Evolutionary conservation across 2,329 filamentous ascomycete genomes (phyloP), one percentile per base, ranked within the genome.

Genomic region (Trichoderma sp.): DNA sequence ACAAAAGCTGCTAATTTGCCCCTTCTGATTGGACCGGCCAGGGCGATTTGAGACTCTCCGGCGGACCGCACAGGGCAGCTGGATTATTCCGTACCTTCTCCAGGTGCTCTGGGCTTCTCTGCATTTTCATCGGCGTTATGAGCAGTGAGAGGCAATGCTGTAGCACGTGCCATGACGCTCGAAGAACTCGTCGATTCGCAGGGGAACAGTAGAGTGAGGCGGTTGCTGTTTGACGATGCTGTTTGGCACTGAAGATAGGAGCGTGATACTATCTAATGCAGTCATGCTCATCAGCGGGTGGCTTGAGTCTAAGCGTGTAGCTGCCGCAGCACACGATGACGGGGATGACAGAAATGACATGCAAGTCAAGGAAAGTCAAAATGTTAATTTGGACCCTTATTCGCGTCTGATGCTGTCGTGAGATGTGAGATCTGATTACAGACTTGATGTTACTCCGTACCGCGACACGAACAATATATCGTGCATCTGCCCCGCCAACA

Each of bases 31-130:
- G 56, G 56, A n/a, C 56, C 45, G 56, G 44, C 28, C 28, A 59
- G 56, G 56, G 56, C 10, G 56, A 30, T 59, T 59, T 59, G 44
- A 59, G 44, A 59, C 56, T 45, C 56, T 19, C 56, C 56, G 56
- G 26, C 44, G 44, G 56, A 34, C 55, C 56, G 12, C 44, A 39
- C 28, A 48, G 19, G 30, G 44, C 56, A 59, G 44, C 28, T 59
- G 34, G 39, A 44, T 45, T 30, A 15, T n/a, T 21, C 9, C n/a
- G 6, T 7, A 10, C 10, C 21, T 24, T 34, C 44, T 57, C 44
- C 43, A 14, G 15, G 15, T 44, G 21, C n/a, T n/a, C n/a, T n/a
- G n/a, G n/a, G n/a, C n/a, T 56, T 12, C 7, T 21, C 12, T 19
- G 26, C 44, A 26, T 56, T 56, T 44, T 56, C 6, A n/a, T 10